These are phyloP conservation scores for Eucalyptus viminalis DNA, from an alignment of 345 rosid genomes.

Conservation along the genomic window DNA sequence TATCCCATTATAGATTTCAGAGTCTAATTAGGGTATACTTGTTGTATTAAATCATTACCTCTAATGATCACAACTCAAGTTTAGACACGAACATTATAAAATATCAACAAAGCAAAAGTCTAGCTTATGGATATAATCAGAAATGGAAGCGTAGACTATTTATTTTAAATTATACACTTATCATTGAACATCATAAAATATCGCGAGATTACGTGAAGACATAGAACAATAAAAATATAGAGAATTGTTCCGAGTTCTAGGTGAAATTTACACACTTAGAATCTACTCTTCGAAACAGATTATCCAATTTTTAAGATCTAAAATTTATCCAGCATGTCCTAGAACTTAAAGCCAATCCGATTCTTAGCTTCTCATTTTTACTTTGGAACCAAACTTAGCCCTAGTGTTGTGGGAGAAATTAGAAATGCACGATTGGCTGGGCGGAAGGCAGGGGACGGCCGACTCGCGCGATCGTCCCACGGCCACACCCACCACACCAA, in stretches of 20 bases:
- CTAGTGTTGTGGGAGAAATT: fast-evolving
- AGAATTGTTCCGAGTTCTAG: no score
- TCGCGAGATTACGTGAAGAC: fast-evolving
- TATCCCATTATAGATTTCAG: fast-evolving
- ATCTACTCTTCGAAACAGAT: no score
- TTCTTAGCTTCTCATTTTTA: no score
- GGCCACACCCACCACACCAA: not conserved
- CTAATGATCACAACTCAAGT: not conserved
- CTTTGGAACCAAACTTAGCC: not conserved
- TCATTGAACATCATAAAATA: fast-evolving
- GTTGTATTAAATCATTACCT: no score
- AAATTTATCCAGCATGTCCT: no score
- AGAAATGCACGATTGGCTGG: not conserved
- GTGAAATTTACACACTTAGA: no score
- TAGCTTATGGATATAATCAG: fast-evolving
- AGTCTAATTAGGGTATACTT: fast-evolving
- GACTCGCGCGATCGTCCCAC: not conserved
- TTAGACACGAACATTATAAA: not conserved
- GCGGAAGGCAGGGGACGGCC: not conserved
- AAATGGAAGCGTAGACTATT: fast-evolving
- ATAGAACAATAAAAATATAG: no score
- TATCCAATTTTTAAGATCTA: no score
- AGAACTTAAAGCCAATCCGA: not conserved
- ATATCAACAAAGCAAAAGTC: no score
- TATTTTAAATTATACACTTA: no score